Evolutionary conservation across 2,329 filamentous ascomycete species (phyloP), one percentile per base, ranked within the genome.

Genomic region (Thermoascus crustaceus): DNA sequence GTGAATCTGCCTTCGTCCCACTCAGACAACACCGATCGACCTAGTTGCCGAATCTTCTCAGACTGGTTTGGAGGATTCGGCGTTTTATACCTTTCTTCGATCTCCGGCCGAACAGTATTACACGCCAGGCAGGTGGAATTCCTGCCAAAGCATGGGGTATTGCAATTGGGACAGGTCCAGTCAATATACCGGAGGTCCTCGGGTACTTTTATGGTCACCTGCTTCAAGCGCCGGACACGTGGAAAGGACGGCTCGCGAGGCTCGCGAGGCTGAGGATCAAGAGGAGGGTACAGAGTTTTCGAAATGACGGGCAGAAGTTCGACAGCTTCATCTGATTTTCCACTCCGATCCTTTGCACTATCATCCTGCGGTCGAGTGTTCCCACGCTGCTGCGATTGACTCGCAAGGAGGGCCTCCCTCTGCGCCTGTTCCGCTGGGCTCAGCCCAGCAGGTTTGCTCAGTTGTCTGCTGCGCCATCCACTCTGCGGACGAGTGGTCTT

Each of bases 371-470:
- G n/a, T n/a, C n/a, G n/a, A n/a, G n/a, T n/a, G n/a, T n/a, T n/a
- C n/a, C 33, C 40, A 27, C 38, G 34, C 4, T 37, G 4, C 16
- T 9, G 25, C 32, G 38, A 41, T 35, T n/a, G n/a, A n/a, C n/a
- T n/a, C n/a, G n/a, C n/a, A n/a, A 54, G 23, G 22, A 61, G 36
- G 7, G 48, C 38, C 32, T 55, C 46, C 18, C 57, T 55, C 19
- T 55, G 42, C n/a, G 56, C 45, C 31, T 50, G 46, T 37, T 61
- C 57, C 24, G 56, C 51, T 2, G 52, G 36, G 35, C 55, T 60
- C 17, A 62, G 41, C 9, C 45, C 46, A 2, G 47, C 34, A 4
- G 50, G 43, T 27, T 45, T 48, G 24, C 40, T 38, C 17, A 47
- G 24, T 26, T 40, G 31, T 32, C 39, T 46, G 11, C 35, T 25